Evolutionary conservation across 1,284 basidiomycete species (phyloP), one percentile per base, ranked within the genome.

Genomic region (Cutaneotrichosporon sp.): DNA sequence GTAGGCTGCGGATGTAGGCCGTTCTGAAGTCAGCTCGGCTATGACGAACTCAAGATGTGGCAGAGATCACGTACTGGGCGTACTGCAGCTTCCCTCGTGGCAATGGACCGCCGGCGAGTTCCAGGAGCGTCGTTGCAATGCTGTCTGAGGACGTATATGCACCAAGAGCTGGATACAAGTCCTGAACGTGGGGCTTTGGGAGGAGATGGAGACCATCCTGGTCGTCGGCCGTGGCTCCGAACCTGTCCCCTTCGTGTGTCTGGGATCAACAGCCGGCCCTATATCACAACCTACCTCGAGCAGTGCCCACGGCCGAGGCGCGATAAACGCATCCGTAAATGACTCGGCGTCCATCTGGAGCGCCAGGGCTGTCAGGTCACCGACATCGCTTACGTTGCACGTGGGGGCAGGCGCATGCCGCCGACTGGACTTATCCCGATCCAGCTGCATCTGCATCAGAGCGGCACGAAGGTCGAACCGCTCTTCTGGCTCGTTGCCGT

Each of bases 401-500:
- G 26, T 24, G 20, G 20, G 16, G 24, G 20, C 16, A 16, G 22
- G 20, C 12, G 20, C 20, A 22, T 12, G 38, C 3, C 38, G 38
- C 38, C 19, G 38, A 11, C 5, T 25, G 1, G 29, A 6, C 9
- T 14, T 17, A 10, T 31, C 14, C 34, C 66, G 59, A 39, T 68
- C 65, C 4, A 85, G 75, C 71, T 88, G 83, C 46, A 87, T 72
- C 60, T 79, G 71, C 52, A 77, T 78, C 49, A 88, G 79, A 10
- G 80, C 76, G 53, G 78, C 77, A 46, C 87, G 75, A 22, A 88
- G 73, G 72, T 89, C 87, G 53, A 77, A 72, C 35, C 61, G 58
- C 27, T 74, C 67, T 29, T 75, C 55, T 17, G 64, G 64, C 61
- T 77, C 73, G 52, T 68, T 64, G 41, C 74, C 74, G 22, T 70